Conservation (phyloP, 176 grass and related monocot genomes). For the Sorghum bicolor region DNA sequence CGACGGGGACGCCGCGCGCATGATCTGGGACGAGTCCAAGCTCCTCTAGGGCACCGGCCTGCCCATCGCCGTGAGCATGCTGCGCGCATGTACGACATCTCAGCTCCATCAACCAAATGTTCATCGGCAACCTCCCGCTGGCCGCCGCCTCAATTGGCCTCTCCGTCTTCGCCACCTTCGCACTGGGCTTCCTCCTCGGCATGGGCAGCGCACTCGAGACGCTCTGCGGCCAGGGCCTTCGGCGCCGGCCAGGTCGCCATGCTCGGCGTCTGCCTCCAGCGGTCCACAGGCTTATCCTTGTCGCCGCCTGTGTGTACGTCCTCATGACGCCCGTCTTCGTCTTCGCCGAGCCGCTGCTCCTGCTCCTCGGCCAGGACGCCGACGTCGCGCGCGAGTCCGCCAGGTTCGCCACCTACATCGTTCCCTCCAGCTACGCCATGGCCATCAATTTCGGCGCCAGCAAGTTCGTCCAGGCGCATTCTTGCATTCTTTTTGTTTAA, state of each 20-base stretch:
- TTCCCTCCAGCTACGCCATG: constrained; percentile 39
- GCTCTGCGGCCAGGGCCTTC: constrained; percentile 81
- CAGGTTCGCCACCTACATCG: constrained; percentile 42
- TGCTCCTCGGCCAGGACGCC: constrained; percentile 45
- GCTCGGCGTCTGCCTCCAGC: constrained; percentile 73
- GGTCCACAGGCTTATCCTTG: constrained; percentile 62
- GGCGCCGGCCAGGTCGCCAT: constrained; percentile 53
- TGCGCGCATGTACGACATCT: constrained; percentile 42
- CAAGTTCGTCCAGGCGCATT: constrained; percentile 73
- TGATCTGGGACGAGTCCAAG: constrained; percentile 42
- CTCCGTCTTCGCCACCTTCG: constrained; percentile 56
- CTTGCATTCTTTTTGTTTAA: no score
- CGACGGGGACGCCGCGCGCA: background rate
- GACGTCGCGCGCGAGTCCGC: constrained; percentile 38
- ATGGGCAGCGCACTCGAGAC: constrained; percentile 95
- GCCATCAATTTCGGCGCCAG: constrained; percentile 57
- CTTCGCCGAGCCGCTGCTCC: constrained; percentile 43
- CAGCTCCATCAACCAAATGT: constrained; percentile 51
- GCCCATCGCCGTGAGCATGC: constrained; percentile 48
- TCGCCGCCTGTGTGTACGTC: background rate
- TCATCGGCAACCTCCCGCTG: constrained; percentile 63
- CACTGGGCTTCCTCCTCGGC: constrained; percentile 63
- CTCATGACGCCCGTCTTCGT: constrained; percentile 42
- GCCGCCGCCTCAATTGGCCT: constrained; percentile 53
- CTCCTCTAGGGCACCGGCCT: constrained; percentile 56